Evolutionary conservation across 306 rosid species (phyloP).

Genomic region (Rosa multiflora): DNA sequence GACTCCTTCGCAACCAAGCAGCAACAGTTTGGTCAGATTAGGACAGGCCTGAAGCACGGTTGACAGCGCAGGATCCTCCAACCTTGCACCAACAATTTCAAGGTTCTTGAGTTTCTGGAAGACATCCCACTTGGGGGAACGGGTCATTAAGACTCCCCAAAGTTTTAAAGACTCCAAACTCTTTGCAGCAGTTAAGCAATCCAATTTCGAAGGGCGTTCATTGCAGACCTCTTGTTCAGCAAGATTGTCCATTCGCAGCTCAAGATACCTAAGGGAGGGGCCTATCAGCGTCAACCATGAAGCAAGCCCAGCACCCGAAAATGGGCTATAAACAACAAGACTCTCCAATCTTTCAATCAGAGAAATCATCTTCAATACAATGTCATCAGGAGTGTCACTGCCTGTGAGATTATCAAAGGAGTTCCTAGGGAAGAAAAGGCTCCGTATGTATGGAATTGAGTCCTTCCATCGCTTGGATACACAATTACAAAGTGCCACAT

Average conservation of each 20-base stretch:
- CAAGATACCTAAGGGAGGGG: constrained; percentile 59
- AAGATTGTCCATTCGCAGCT: constrained; percentile 88
- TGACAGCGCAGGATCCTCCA: constrained; percentile 58
- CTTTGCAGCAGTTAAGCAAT: constrained; percentile 56
- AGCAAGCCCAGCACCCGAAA: constrained; percentile 71
- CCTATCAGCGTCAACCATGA: constrained; percentile 72
- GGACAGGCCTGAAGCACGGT: constrained; percentile 65
- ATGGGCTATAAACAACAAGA: constrained; percentile 81
- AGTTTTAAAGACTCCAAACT: constrained; percentile 74
- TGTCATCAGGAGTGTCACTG: constrained; percentile 46
- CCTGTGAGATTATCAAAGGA: constrained; percentile 56
- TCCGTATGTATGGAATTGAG: constrained; percentile 49
- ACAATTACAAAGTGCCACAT: constrained; percentile 79
- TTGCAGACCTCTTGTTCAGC: constrained; percentile 35
- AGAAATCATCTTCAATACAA: constrained; percentile 72
- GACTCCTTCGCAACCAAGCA: constrained; percentile 89
- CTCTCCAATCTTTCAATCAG: constrained; percentile 52
- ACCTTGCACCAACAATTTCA: constrained; percentile 80
- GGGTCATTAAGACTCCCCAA: constrained; percentile 85
- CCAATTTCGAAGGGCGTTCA: constrained; percentile 70
- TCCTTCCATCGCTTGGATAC: constrained; percentile 90
- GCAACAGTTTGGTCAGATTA: constrained; percentile 56
- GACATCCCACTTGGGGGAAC: constrained; percentile 72
- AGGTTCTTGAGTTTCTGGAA: constrained; percentile 68
- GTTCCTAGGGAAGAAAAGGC: constrained; percentile 80